Evolutionary conservation across 768 basidiomycete species (phyloP).

Genomic region (Tulasnella calospora): DNA sequence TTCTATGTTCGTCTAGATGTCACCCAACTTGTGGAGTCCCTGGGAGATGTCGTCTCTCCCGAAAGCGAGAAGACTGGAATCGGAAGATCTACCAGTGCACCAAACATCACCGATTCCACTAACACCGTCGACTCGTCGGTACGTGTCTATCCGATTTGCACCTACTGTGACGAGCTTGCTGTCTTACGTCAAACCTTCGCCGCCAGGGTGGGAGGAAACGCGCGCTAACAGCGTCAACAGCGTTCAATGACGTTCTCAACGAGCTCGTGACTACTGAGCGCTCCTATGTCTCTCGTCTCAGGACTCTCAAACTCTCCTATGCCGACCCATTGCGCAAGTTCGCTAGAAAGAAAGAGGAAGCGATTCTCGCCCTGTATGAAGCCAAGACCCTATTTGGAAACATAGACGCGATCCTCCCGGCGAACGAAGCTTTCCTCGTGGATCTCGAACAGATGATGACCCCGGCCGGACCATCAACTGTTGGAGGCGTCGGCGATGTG

Average conservation of each 20-base stretch:
- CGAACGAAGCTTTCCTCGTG: slow-evolving; percentile 80
- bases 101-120: slow-evolving; percentile 19
- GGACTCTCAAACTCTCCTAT: slow-evolving; percentile 73
- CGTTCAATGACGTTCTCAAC: slow-evolving; percentile 67
- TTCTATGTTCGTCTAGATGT: slow-evolving; percentile 49
- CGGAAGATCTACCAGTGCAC: slow-evolving; percentile 23
- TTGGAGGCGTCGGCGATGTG: slow-evolving; percentile 76
- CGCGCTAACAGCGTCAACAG: slow-evolving; percentile 57
- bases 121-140: slow-evolving; percentile 8
- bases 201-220: slow-evolving; percentile 44
- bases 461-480: slow-evolving; percentile 51
- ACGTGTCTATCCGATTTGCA: slow-evolving; percentile 8
- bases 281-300: slow-evolving; percentile 78
- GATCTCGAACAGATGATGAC: slow-evolving; percentile 77
- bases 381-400: slow-evolving; percentile 93
- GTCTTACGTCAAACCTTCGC: background rate
- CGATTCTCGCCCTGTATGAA: slow-evolving; percentile 84
- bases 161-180: background rate
- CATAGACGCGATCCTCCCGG: slow-evolving; percentile 78
- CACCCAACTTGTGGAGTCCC: slow-evolving; percentile 69
- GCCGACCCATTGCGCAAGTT: slow-evolving; percentile 88
- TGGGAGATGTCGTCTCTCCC: slow-evolving; percentile 57
- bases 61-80: slow-evolving; percentile 16
- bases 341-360: slow-evolving; percentile 74
- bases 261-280: slow-evolving; percentile 87